A percentile compares a stretch with the other conserved stretches of the same genome.
Evolutionary conservation across 2,329 filamentous ascomycete genomes (phyloP).

Genomic region (Penicillium hordei): DNA sequence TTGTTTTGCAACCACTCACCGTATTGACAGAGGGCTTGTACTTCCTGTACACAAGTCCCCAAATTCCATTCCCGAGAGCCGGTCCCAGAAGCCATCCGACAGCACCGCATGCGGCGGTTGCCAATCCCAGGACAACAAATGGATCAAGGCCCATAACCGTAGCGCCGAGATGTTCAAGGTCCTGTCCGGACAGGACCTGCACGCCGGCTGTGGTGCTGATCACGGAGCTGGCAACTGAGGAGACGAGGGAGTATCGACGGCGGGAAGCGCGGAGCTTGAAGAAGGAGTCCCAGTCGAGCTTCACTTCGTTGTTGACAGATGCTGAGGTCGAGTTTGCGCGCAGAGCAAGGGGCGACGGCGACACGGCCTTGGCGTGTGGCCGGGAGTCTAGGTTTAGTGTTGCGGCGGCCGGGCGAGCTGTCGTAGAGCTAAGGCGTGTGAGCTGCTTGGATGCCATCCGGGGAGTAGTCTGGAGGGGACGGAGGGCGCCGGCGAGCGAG

Average conservation of each 20-base stretch:
- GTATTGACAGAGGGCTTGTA: constrained; percentile 70
- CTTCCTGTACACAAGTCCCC: constrained; percentile 71
- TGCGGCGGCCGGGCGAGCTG: constrained; percentile 16
- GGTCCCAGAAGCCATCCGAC: constrained; percentile 87
- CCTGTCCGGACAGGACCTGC: constrained; percentile 63
- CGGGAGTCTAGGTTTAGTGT: constrained; percentile 18
- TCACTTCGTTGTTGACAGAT: constrained; percentile 33
- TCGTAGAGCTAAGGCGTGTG: constrained; percentile 24
- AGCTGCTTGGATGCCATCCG: constrained; percentile 27
- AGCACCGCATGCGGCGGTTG: constrained; percentile 73
- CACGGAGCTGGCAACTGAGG: constrained; percentile 67
- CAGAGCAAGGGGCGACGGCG: constrained; percentile 12
- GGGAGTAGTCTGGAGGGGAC: constrained; percentile 16
- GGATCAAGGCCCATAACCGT: constrained; percentile 83
- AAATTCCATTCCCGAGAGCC: constrained; percentile 74
- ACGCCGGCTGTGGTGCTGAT: constrained; percentile 56
- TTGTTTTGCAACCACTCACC: constrained; percentile 47
- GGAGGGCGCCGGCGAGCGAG: constrained; percentile 25
- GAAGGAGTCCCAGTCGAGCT: constrained; percentile 88
- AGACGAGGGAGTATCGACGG: constrained; percentile 76
- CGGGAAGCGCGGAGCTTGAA: constrained; percentile 85
- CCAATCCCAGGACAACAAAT: constrained; percentile 77
- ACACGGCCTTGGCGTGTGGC: constrained; percentile 10
- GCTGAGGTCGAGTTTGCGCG: constrained; percentile 34
- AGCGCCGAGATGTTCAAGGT: constrained; percentile 64